Evolutionary conservation across 306 rosid genomes (phyloP).

Genomic region (Boehmeria nivea): DNA sequence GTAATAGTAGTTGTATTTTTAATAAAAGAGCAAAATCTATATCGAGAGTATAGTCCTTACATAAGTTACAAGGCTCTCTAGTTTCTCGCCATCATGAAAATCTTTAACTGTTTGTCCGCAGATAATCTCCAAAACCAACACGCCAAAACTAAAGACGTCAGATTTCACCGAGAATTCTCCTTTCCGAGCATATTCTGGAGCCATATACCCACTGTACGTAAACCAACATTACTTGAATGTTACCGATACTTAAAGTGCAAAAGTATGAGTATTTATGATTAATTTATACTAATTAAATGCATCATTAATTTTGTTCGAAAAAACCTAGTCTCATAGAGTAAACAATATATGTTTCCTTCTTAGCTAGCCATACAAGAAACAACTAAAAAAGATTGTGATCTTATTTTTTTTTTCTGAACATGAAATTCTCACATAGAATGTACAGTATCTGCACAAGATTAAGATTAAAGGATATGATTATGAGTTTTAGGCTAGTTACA

Average conservation of each 20-base stretch:
- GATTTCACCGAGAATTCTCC: slow-evolving; percentile 16
- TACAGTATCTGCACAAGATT: too few relatives aligned
- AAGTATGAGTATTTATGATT: too few relatives aligned
- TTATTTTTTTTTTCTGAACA: too few relatives aligned
- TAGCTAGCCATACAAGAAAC: not conserved
- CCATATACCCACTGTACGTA: slow-evolving; percentile 21
- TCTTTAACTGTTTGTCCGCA: not conserved
- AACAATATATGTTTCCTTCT: too few relatives aligned
- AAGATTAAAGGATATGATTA: too few relatives aligned
- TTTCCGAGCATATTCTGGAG: slow-evolving; percentile 8
- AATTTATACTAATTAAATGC: too few relatives aligned
- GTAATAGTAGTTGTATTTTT: not conserved
- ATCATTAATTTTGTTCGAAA: too few relatives aligned
- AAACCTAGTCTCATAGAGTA: too few relatives aligned
- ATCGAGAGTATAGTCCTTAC: not conserved
- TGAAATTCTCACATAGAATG: too few relatives aligned
- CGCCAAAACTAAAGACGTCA: slow-evolving; percentile 25
- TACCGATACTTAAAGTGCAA: too few relatives aligned
- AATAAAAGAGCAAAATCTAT: not conserved
- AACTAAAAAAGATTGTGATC: too few relatives aligned
- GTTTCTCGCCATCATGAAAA: not conserved
- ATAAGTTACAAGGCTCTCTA: not conserved
- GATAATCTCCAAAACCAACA: slow-evolving; percentile 13
- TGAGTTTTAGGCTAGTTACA: slow-evolving; percentile 12
- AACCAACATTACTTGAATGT: not conserved